phyloP scores from a whole-genome alignment of 2,329 filamentous ascomycete species.

The Trichoderma breve region DNA sequence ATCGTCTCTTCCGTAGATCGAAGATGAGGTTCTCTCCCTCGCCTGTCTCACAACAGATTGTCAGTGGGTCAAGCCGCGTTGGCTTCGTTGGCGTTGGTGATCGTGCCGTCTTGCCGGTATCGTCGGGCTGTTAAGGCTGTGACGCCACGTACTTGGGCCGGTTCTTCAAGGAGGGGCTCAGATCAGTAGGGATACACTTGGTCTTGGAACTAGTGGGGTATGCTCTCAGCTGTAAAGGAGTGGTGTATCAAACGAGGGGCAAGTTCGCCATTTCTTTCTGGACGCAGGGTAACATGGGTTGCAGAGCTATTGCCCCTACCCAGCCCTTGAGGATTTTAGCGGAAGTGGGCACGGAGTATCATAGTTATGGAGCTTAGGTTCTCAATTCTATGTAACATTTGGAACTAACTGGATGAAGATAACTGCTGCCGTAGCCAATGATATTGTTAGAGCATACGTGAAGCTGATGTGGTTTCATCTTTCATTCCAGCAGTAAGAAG shows the following conservation, averaged over 20 bases:
- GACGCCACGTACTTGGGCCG: not conserved
- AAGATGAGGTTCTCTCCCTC: not conserved
- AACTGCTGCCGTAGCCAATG: not conserved
- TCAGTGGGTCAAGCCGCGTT: constrained; percentile 26
- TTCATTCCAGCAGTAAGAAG: not conserved
- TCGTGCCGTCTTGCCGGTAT: not conserved
- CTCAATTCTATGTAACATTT: not conserved
- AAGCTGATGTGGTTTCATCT: not conserved
- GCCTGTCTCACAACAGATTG: constrained; percentile 46
- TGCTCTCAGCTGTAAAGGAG: not conserved
- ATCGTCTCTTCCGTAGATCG: not conserved
- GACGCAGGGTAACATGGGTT: not conserved
- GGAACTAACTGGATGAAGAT: not conserved
- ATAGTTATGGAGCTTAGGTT: not conserved
- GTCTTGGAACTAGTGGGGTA: not conserved
- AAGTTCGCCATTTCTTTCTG: not conserved
- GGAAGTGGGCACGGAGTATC: not conserved
- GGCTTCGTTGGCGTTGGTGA: not conserved
- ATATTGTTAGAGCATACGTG: not conserved
- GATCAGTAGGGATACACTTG: not conserved
- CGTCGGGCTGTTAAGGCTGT: not conserved
- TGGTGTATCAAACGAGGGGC: not conserved
- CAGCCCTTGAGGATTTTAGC: not conserved
- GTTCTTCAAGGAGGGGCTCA: not conserved
- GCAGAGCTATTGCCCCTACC: not conserved